Evolutionary conservation across 2,329 filamentous ascomycete species (phyloP).

Genomic region (Ascochyta clinopodiicola): DNA sequence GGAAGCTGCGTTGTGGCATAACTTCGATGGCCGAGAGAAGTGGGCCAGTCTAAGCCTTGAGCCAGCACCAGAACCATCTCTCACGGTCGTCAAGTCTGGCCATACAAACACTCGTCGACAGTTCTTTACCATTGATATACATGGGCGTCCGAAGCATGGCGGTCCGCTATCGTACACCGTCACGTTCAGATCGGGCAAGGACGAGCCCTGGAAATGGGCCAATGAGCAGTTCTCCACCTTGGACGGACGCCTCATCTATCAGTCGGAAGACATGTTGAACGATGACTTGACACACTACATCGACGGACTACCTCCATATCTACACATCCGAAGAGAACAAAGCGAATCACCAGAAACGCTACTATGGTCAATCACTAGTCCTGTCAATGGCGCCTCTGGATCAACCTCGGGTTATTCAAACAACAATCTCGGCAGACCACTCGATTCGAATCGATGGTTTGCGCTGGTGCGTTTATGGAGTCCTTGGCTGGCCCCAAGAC

Average conservation of each 20-base stretch:
- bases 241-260: conserved; percentile 69
- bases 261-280: conserved; percentile 42
- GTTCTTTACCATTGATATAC: conserved; percentile 63
- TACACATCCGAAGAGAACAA: conserved; percentile 60
- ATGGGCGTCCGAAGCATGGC: conserved; percentile 52
- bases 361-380: conserved; percentile 72
- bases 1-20: conserved; percentile 80
- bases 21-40: conserved; percentile 61
- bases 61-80: conserved; percentile 33
- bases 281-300: conserved; percentile 64
- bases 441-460: conserved; percentile 75
- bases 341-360: conserved; percentile 73
- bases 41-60: conserved; percentile 67
- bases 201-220: conserved; percentile 72
- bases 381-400: conserved; percentile 62
- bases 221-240: conserved; percentile 67
- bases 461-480: conserved; percentile 78
- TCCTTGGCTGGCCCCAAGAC: conserved; percentile 88
- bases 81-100: conserved; percentile 31
- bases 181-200: conserved; percentile 65
- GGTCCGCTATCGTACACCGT: conserved; percentile 69
- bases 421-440: conserved; percentile 68
- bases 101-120: conserved; percentile 41
- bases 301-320: conserved; percentile 61
- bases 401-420: conserved; percentile 64